Percentiles rank a stretch among this genome's conserved stretches.
These are phyloP conservation scores for Osmozyma mogii DNA, from an alignment of 805 yeast genomes.

Conservation along the genomic window DNA sequence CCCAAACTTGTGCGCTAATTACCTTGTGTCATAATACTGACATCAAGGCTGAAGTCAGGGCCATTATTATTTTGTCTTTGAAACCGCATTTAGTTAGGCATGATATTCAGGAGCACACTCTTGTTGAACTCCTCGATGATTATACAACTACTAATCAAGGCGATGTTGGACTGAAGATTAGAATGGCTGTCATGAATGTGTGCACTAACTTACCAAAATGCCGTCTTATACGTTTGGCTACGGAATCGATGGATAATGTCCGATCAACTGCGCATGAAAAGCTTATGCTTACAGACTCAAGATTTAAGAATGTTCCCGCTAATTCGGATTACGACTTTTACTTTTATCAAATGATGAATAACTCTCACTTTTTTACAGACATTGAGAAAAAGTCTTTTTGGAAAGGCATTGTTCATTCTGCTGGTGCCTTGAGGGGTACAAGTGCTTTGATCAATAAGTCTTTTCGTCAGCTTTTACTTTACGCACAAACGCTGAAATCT, in stretches of 20 bases:
- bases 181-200: constrained; percentile 41
- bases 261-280: too few relatives aligned
- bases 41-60: constrained; percentile 22
- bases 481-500: background rate
- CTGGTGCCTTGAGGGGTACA: constrained; percentile 50
- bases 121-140: constrained; percentile 50
- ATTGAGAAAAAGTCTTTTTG: constrained; percentile 32
- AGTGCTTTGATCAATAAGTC: constrained; percentile 37
- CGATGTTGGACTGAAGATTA: constrained; percentile 79
- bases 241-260: constrained; percentile 50
- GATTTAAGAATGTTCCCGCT: too few relatives aligned
- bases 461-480: constrained; percentile 19
- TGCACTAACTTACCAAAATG: background rate
- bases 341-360: constrained; percentile 17
- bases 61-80: constrained; percentile 18
- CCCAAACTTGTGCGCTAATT: too few relatives aligned
- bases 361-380: too few relatives aligned
- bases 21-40: too few relatives aligned
- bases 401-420: constrained; percentile 46
- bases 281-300: too few relatives aligned
- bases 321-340: constrained; percentile 8
- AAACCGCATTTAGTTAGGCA: constrained; percentile 7
- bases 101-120: constrained; percentile 6
- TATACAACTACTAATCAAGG: constrained; percentile 77
- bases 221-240: constrained; percentile 17